These are phyloP conservation scores for Podaxis pistillaris DNA, from an alignment of 768 basidiomycete species.

Conservation along the genomic window DNA sequence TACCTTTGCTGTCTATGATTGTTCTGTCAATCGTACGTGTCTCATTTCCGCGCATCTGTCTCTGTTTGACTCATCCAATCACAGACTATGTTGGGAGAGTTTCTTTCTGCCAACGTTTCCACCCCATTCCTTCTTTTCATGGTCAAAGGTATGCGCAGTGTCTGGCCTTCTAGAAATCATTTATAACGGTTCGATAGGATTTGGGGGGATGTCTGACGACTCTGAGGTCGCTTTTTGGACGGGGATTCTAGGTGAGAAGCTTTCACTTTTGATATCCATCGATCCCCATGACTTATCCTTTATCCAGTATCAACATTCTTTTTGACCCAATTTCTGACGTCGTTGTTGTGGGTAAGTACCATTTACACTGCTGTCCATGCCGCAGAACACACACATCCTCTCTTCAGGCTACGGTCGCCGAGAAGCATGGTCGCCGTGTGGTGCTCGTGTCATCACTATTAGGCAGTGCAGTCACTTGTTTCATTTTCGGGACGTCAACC, in stretches of 20 bases:
- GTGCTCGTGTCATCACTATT: conserved; percentile 85
- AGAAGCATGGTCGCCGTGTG: conserved; percentile 81
- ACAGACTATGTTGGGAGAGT: conserved; percentile 93
- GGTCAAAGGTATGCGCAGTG: conserved; percentile 66
- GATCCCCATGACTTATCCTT: conserved; percentile 17
- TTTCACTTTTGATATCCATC: conserved; percentile 4
- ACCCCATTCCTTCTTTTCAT: conserved; percentile 93
- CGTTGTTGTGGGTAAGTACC: conserved; percentile 78
- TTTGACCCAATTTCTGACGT: conserved; percentile 93
- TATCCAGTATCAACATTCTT: conserved; percentile 78
- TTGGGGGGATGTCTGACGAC: conserved; percentile 71
- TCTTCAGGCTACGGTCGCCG: conserved; percentile 83
- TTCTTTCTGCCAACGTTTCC: conserved; percentile 89
- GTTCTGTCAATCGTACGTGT: conserved; percentile 81
- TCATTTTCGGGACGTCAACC: conserved; percentile 75
- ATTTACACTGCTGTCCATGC: conserved; percentile 12
- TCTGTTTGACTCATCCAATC: conserved; percentile 11
- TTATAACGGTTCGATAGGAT: conserved; percentile 40
- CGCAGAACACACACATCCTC: background rate
- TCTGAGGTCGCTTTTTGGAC: conserved; percentile 89
- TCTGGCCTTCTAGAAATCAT: background rate
- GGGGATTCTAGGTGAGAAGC: conserved; percentile 67
- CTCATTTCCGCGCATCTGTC: background rate
- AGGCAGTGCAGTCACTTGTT: conserved; percentile 79
- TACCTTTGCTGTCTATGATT: conserved; percentile 85